Evolutionary conservation across 148 eudicot genomes (phyloP).

Genomic region (Tetragonia tetragonoides): DNA sequence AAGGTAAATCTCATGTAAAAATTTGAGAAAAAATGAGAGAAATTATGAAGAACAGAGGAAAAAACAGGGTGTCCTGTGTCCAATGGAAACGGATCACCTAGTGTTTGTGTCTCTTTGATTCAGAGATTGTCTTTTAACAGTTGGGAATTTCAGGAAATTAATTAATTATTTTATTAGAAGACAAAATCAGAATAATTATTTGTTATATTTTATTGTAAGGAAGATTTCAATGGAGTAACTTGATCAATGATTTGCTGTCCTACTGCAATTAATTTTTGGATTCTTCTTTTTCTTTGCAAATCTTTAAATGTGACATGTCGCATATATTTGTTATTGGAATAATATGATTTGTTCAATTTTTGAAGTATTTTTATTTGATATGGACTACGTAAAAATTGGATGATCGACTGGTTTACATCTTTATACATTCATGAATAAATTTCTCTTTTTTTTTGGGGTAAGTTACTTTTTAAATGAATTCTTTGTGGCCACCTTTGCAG

Average conservation of each 20-base stretch:
- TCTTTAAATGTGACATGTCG: too few species aligned
- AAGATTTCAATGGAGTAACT: conserved; percentile 12
- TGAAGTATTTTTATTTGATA: neutral
- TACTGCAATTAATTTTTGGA: neutral
- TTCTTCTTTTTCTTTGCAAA: neutral
- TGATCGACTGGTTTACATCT: too few species aligned
- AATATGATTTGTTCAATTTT: neutral
- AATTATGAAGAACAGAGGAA: neutral
- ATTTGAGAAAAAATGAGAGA: neutral
- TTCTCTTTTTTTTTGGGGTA: too few species aligned
- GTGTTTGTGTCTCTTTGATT: neutral
- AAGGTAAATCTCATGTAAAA: neutral
- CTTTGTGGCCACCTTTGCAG: too few species aligned
- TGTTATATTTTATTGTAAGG: neutral
- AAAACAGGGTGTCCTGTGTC: conserved; percentile 29
- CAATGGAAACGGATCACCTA: conserved; percentile 28
- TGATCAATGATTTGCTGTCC: conserved; percentile 6
- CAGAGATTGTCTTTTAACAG: neutral
- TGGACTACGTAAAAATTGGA: too few species aligned
- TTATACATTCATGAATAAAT: too few species aligned
- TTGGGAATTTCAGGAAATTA: neutral
- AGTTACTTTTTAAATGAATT: too few species aligned
- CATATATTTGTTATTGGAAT: neutral
- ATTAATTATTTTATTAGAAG: neutral
- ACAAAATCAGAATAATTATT: conserved; percentile 6